Percentiles rank a stretch among this genome's conserved stretches.
These are phyloP conservation scores for Acacia concinna DNA, from an alignment of 331 rosid genomes.

Conservation along the genomic window DNA sequence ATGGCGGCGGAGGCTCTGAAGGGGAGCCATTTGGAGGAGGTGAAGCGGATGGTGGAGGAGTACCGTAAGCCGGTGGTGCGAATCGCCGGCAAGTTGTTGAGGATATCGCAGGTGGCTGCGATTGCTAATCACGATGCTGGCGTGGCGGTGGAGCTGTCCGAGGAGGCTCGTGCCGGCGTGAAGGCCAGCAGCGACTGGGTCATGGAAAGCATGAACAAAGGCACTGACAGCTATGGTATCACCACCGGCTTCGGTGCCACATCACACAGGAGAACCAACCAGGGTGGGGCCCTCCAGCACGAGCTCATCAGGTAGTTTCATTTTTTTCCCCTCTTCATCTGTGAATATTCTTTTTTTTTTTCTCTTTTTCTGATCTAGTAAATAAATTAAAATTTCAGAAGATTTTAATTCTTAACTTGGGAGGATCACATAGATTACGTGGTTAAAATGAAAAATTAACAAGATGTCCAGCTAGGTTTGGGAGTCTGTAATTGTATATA, in stretches of 20 bases:
- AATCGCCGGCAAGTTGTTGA: conserved; percentile 60
- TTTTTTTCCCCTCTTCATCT: neutral
- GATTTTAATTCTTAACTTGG: neutral
- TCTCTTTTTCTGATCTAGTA: too few relatives aligned
- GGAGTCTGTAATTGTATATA: too few relatives aligned
- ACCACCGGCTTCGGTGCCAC: conserved; percentile 94
- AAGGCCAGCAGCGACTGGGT: conserved; percentile 94
- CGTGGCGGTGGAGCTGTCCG: conserved; percentile 53
- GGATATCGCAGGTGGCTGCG: conserved; percentile 72
- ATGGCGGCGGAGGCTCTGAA: conserved; percentile 56
- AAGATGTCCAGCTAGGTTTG: too few relatives aligned
- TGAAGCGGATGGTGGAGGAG: conserved; percentile 72
- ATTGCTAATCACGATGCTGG: conserved; percentile 36
- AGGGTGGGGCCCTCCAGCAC: conserved; percentile 81
- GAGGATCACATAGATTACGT: neutral
- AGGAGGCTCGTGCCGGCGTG: conserved; percentile 54
- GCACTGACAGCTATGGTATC: conserved; percentile 80
- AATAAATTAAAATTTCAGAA: too few relatives aligned
- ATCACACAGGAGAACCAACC: conserved; percentile 79
- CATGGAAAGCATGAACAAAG: conserved; percentile 58
- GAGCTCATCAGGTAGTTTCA: conserved; percentile 74
- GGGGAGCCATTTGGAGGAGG: conserved; percentile 86
- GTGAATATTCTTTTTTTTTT: neutral
- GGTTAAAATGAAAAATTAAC: too few relatives aligned
- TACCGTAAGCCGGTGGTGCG: conserved; percentile 56